phyloP scores from a whole-genome alignment of 169 alveolate species.

The Plasmodium knowlesi region DNA sequence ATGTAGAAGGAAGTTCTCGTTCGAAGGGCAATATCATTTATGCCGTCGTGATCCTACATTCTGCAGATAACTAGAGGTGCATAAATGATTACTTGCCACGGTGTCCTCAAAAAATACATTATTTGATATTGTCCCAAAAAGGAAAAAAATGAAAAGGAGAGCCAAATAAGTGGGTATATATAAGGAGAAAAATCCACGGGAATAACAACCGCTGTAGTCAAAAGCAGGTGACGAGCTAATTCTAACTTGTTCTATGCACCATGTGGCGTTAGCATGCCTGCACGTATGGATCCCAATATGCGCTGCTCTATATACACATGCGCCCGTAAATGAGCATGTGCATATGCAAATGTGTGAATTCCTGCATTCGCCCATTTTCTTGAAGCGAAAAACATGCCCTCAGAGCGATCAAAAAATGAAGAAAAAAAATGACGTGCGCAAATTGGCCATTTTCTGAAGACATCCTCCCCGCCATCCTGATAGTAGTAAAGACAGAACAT shows the following conservation, averaged over 20 bases:
- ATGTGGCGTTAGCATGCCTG: not conserved
- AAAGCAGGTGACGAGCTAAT: not conserved
- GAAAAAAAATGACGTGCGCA: not conserved
- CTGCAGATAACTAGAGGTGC: not conserved
- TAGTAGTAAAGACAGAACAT: not conserved
- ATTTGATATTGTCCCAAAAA: not conserved
- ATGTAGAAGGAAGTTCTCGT: not conserved
- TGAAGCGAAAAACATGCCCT: not conserved
- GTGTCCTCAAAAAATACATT: not conserved
- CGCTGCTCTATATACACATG: not conserved
- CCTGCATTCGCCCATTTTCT: not conserved
- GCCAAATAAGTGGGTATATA: not conserved
- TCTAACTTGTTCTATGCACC: not conserved
- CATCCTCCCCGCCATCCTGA: not conserved
- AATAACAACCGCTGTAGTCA: not conserved
- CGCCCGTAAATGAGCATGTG: not conserved
- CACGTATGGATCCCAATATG: not conserved
- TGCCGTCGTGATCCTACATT: not conserved
- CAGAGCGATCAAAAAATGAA: not conserved
- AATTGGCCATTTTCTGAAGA: not conserved
- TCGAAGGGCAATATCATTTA: not conserved
- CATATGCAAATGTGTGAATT: not conserved
- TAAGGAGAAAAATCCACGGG: not conserved
- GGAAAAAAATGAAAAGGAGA: not conserved
- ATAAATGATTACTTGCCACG: not conserved